Evolutionary conservation across 1,284 basidiomycete species (phyloP), one percentile per base, ranked within the genome.

Genomic region (Microbotryomycetes sp.): DNA sequence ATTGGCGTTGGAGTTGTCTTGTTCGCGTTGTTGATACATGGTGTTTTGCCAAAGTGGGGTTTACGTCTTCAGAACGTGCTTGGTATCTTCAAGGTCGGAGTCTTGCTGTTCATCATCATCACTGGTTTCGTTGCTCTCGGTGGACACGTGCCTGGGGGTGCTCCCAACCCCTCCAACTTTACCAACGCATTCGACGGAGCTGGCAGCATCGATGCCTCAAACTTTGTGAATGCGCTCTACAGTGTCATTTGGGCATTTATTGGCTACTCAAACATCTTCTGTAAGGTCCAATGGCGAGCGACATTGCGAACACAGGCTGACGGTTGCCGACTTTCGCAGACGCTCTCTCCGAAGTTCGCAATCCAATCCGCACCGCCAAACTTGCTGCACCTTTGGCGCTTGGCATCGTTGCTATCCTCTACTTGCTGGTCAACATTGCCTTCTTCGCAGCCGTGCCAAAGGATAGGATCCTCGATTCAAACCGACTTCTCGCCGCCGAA

Each of bases 381-480:
- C 79, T 82, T 16, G 81, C 82, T 0, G 83, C 81, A 6, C 81
- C 81, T 0, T 76, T 83, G 6, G 83, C 81, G 2, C 67, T 83
- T 9, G 74, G 77, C 4, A 76, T 81, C 16, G 80, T 80, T 36
- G 76, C 81, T 0, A 58, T 76, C 3, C 71, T 83, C 14, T 84
- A 60, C 54, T 50, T 59, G 19, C 71, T 84, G 2, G 79, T 80
- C 4, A 83, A 84, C 54, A 73, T 84, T 7, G 79, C 83, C 0
- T 82, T 81, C 66, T 82, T 83, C 58, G 77, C 80, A 4, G 59
- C 59, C 22, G 58, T 82, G 29, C 80, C 81, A 0, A 77, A 79
- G 69, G 71, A 76, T 1, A 75, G 81, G 52, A 81, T 84, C n/a
- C 58, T 77, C 30, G 69, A 74, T 6, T 77, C 79, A 0, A 77